These are phyloP conservation scores for Orbilia javanica DNA, from an alignment of 2,329 filamentous ascomycete genomes.

Conservation along the genomic window DNA sequence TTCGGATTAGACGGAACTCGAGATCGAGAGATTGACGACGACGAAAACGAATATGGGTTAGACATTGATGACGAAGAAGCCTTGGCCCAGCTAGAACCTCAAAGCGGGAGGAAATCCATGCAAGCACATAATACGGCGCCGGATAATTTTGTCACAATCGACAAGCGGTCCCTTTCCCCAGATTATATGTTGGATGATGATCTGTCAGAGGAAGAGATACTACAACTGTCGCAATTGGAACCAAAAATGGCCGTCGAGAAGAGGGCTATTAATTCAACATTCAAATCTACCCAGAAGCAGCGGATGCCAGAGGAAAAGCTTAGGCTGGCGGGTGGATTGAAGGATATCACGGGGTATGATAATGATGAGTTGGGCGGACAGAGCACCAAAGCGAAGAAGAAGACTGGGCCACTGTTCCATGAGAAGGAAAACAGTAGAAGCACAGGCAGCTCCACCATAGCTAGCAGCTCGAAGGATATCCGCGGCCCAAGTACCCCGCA, in stretches of 20 bases:
- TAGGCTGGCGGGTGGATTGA: background rate
- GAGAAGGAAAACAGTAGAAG: slow-evolving; percentile 23
- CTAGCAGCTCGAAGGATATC: background rate
- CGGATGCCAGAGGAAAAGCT: slow-evolving; percentile 37
- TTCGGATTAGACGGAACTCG: slow-evolving; percentile 53
- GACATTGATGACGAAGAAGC: slow-evolving; percentile 35
- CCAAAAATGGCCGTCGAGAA: slow-evolving; percentile 23
- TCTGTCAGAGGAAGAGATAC: slow-evolving; percentile 40
- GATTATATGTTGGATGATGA: slow-evolving; percentile 48
- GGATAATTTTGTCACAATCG: slow-evolving; percentile 39
- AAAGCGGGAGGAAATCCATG: background rate
- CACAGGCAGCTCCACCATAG: background rate
- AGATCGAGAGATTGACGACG: slow-evolving; percentile 48
- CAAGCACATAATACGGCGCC: slow-evolving; percentile 8
- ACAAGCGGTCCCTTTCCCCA: slow-evolving; percentile 31
- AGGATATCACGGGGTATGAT: background rate
- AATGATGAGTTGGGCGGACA: background rate
- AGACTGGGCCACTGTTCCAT: slow-evolving; percentile 7
- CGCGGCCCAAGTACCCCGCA: background rate
- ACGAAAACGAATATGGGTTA: slow-evolving; percentile 38
- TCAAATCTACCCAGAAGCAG: slow-evolving; percentile 33
- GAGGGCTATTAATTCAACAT: slow-evolving; percentile 12
- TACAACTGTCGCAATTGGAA: slow-evolving; percentile 3
- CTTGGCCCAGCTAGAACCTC: slow-evolving; percentile 9
- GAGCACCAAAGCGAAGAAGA: background rate